These are phyloP conservation scores for Capsicum pubescens DNA, from an alignment of 257 asterid genomes.

Conservation along the genomic window DNA sequence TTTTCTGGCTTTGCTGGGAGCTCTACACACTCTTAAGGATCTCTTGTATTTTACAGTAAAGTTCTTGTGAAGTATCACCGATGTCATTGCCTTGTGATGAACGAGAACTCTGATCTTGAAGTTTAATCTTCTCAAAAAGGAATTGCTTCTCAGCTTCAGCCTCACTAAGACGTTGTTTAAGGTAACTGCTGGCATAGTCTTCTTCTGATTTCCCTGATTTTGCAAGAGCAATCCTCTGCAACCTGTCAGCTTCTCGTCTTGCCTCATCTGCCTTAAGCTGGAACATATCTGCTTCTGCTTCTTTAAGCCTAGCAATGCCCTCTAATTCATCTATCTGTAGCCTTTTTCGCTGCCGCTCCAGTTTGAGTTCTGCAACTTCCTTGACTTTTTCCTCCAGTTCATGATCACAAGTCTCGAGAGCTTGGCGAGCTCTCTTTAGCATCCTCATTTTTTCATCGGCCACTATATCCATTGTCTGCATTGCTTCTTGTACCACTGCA, in stretches of 20 bases:
- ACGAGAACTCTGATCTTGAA: constrained; percentile 71
- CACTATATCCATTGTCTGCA: constrained; percentile 83
- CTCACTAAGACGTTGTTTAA: constrained; percentile 85
- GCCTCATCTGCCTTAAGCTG: constrained; percentile 92
- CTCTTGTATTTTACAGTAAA: constrained; percentile 78
- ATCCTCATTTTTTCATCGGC: constrained; percentile 84
- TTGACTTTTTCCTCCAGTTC: constrained; percentile 89
- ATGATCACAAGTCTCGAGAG: constrained; percentile 87
- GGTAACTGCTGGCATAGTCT: constrained; percentile 86
- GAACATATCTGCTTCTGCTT: constrained; percentile 96
- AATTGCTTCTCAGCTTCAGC: constrained; percentile 97
- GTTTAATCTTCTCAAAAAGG: constrained; percentile 82
- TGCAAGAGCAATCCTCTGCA: constrained; percentile 86
- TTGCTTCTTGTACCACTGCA: constrained; percentile 95
- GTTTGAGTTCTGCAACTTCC: constrained; percentile 71
- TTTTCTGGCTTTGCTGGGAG: background rate
- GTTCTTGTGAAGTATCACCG: constrained; percentile 53
- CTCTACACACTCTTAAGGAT: constrained; percentile 76
- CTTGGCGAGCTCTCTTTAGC: constrained; percentile 81
- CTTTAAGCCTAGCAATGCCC: constrained; percentile 77
- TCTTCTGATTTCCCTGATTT: constrained; percentile 87
- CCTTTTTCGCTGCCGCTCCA: constrained; percentile 83
- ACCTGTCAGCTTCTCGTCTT: constrained; percentile 87
- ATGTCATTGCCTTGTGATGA: constrained; percentile 64
- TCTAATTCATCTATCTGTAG: constrained; percentile 83